phyloP scores from a whole-genome alignment of 179 eudicot genomes.

The Beta corolliflora region DNA sequence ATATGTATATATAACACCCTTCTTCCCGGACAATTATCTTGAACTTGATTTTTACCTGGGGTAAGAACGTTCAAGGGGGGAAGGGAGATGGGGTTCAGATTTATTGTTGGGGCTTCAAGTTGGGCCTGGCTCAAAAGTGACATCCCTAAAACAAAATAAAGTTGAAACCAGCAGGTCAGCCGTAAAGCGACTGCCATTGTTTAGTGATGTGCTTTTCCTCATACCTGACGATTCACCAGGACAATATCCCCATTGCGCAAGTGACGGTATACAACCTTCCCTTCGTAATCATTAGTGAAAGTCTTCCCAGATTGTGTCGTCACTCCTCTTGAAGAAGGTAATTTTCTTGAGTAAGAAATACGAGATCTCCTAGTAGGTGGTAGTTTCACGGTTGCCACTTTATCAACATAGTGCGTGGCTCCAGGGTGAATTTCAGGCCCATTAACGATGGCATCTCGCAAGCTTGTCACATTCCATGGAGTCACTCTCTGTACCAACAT shows the following conservation, averaged over 20 bases:
- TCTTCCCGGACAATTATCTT: too few relatives aligned
- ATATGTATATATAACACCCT: not conserved
- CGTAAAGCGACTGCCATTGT: not conserved
- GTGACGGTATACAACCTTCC: conserved; percentile 85
- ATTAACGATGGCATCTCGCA: conserved; percentile 79
- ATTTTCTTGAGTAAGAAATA: conserved; percentile 71
- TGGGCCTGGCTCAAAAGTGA: too few relatives aligned
- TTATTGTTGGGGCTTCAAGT: too few relatives aligned
- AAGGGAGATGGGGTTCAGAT: too few relatives aligned
- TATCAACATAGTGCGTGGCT: conserved; percentile 82
- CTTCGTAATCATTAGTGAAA: conserved; percentile 64
- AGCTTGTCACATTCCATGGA: conserved; percentile 72
- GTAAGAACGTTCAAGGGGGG: too few relatives aligned
- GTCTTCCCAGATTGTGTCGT: conserved; percentile 59
- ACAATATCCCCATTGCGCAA: conserved; percentile 94
- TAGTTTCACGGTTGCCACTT: conserved; percentile 47
- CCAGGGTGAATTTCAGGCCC: conserved; percentile 96
- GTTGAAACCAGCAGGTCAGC: not conserved
- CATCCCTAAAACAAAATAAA: too few relatives aligned
- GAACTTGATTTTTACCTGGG: too few relatives aligned
- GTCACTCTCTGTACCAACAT: conserved; percentile 70
- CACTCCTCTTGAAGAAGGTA: conserved; percentile 90
- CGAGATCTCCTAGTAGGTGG: conserved; percentile 56
- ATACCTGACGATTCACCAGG: conserved; percentile 96
- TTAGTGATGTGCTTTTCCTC: conserved; percentile 1